Evolutionary conservation across 1,284 basidiomycete genomes (phyloP).

Genomic region (Ustilago hordei): DNA sequence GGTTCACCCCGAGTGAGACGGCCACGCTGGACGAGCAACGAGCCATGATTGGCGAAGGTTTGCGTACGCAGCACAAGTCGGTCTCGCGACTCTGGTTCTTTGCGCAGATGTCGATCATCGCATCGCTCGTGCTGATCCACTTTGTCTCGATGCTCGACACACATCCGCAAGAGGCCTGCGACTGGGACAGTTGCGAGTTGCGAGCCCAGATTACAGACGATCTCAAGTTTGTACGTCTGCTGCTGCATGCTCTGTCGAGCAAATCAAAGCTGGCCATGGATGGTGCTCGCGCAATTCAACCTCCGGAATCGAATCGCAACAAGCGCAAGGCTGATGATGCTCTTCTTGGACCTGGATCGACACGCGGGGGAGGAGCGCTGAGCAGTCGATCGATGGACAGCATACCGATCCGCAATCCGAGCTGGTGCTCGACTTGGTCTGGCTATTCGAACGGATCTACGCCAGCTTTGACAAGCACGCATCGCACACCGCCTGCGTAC

Average conservation of each 20-base stretch:
- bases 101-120: conserved; percentile 57
- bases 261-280: conserved; percentile 53
- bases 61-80: conserved; percentile 49
- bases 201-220: conserved; percentile 60
- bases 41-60: conserved; percentile 42
- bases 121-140: conserved; percentile 58
- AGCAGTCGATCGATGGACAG: conserved; percentile 39
- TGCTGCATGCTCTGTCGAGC: conserved; percentile 59
- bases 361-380: conserved; percentile 32
- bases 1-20: conserved; percentile 53
- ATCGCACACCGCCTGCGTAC: conserved; percentile 40
- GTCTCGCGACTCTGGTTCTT: conserved; percentile 57
- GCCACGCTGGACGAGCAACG: conserved; percentile 41
- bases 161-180: conserved; percentile 51
- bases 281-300: conserved; percentile 55
- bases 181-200: conserved; percentile 53
- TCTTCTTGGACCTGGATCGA: background rate
- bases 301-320: conserved; percentile 39
- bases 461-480: conserved; percentile 20
- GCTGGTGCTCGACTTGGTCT: conserved; percentile 40
- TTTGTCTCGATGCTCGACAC: conserved; percentile 59
- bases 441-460: conserved; percentile 41
- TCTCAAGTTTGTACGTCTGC: conserved; percentile 54
- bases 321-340: conserved; percentile 47
- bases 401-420: conserved; percentile 32